Evolutionary conservation across 1,284 basidiomycete genomes (phyloP).

Genomic region (Vanrija sp.): DNA sequence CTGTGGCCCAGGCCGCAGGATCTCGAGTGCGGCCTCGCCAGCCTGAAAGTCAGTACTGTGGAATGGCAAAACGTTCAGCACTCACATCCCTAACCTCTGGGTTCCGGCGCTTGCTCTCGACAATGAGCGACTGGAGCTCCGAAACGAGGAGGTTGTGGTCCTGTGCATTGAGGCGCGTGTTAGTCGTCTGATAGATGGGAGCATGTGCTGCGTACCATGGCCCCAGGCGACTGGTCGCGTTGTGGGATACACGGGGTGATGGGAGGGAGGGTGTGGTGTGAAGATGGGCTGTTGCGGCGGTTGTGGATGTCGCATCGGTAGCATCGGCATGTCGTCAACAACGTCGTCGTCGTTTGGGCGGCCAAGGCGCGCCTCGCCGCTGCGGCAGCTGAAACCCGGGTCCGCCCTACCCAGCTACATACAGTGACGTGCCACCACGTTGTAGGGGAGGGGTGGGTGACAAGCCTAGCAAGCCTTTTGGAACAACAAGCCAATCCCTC

Average conservation of each 20-base stretch:
- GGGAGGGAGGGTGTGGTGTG: neutral
- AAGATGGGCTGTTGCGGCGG: neutral
- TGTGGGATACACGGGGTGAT: neutral
- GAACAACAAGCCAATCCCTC: no score
- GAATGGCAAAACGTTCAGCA: no score
- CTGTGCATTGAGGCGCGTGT: constrained; percentile 14
- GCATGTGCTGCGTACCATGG: constrained; percentile 1
- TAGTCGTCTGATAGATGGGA: neutral
- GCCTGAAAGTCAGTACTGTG: constrained; percentile 51
- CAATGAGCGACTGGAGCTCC: constrained; percentile 63
- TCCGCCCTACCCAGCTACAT: no score
- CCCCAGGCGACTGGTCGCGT: neutral
- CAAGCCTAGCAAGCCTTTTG: no score
- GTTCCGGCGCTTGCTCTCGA: constrained; percentile 74
- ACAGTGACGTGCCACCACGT: no score
- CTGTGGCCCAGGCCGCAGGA: constrained; percentile 66
- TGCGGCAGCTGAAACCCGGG: no score
- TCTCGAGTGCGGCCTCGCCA: constrained; percentile 75
- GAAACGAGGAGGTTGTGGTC: constrained; percentile 48
- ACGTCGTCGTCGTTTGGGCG: no score
- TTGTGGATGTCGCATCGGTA: no score
- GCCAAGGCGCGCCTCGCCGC: no score
- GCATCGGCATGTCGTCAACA: no score
- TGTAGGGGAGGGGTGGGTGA: no score
- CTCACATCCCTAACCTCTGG: constrained; percentile 76